A percentile compares a stretch with the other conserved stretches of the same genome.
Evolutionary conservation across 768 basidiomycete genomes (phyloP).

Genomic region (Lactifluus piperatus): DNA sequence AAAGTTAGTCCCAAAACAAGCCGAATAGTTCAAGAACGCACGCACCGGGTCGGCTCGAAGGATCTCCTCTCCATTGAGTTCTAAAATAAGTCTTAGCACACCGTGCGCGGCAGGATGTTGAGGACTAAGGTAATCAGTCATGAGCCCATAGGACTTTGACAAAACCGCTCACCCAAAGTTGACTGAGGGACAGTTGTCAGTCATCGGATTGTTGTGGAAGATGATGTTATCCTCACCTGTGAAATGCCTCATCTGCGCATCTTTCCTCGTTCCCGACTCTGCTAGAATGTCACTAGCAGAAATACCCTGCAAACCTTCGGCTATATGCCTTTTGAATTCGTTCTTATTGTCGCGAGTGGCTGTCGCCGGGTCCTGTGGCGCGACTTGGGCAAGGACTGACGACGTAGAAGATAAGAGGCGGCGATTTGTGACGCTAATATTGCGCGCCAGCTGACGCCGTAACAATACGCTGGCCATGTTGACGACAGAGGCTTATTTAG

Average conservation of each 20-base stretch:
- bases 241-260: constrained; percentile 85
- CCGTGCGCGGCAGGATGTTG: constrained; percentile 99
- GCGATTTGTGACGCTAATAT: constrained; percentile 31
- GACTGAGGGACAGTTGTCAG: constrained; percentile 38
- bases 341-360: constrained; percentile 33
- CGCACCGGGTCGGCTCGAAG: constrained; percentile 72
- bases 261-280: constrained; percentile 62
- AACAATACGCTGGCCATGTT: constrained; percentile 60
- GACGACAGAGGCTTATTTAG: constrained; percentile 21
- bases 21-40: neutral
- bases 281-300: constrained; percentile 70
- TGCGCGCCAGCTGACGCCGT: constrained; percentile 44
- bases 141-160: neutral
- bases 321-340: constrained; percentile 59
- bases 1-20: constrained; percentile 6
- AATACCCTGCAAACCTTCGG: constrained; percentile 81
- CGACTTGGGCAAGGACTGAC: constrained; percentile 31
- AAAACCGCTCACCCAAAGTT: constrained; percentile 69
- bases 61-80: constrained; percentile 95
- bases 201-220: neutral
- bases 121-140: constrained; percentile 42
- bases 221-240: constrained; percentile 50
- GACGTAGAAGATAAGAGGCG: constrained; percentile 26
- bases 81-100: constrained; percentile 93
- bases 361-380: constrained; percentile 19